Evolutionary conservation across 2,329 filamentous ascomycete species (phyloP).

Genomic region (Pseudogymnoascus sp.): DNA sequence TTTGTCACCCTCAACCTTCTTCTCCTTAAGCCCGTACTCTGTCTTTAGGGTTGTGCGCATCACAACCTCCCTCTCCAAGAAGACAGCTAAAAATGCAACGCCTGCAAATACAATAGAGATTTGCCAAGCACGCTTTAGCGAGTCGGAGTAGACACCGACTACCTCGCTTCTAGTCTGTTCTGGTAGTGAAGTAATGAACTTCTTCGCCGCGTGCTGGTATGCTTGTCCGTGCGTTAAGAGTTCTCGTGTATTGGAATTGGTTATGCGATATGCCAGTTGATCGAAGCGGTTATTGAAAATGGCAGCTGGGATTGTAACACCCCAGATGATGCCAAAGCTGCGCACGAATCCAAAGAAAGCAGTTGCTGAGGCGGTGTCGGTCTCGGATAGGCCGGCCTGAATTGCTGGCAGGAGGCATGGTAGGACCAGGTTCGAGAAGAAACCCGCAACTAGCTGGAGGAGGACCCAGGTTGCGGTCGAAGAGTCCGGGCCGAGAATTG

Average conservation of each 20-base stretch:
- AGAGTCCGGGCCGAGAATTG: constrained; percentile 33
- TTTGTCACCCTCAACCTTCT: background rate
- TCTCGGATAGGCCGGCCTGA: constrained; percentile 33
- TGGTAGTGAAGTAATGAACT: background rate
- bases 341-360: constrained; percentile 34
- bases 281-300: constrained; percentile 32
- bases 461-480: constrained; percentile 34
- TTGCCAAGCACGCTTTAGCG: constrained; percentile 17
- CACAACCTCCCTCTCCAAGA: constrained; percentile 15
- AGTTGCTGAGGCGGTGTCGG: constrained; percentile 25
- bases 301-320: constrained; percentile 36
- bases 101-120: constrained; percentile 14
- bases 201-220: background rate
- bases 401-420: constrained; percentile 37
- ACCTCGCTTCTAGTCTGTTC: constrained; percentile 24
- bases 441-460: constrained; percentile 35
- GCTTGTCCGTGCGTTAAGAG: background rate
- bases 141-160: constrained; percentile 28
- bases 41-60: constrained; percentile 14
- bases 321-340: constrained; percentile 41
- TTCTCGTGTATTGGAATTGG: background rate
- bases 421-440: constrained; percentile 37
- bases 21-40: constrained; percentile 15
- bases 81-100: constrained; percentile 11
- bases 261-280: background rate